These are phyloP conservation scores for Cordyceps javanica DNA, from an alignment of 2,329 filamentous ascomycete genomes.

Conservation along the genomic window DNA sequence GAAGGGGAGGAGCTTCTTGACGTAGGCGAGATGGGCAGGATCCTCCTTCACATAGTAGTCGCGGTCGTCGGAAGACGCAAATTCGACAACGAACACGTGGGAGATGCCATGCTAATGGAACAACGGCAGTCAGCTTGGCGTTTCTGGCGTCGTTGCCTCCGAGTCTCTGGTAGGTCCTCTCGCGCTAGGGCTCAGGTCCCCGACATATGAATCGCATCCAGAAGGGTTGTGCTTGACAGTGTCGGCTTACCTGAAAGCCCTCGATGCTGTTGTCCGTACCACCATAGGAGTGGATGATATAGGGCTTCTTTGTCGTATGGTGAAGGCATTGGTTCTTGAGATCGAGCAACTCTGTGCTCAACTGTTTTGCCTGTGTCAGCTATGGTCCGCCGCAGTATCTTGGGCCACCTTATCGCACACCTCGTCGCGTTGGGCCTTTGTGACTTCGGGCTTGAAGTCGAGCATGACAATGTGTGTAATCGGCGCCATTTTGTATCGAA, in stretches of 20 bases:
- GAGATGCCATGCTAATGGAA: slow-evolving; percentile 49
- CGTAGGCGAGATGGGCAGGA: slow-evolving; percentile 55
- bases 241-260: slow-evolving; percentile 45
- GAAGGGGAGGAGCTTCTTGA: slow-evolving; percentile 39
- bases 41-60: slow-evolving; percentile 63
- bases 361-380: slow-evolving; percentile 16
- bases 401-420: slow-evolving; percentile 32
- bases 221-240: too few relatives aligned
- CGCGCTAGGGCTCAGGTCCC: too few relatives aligned
- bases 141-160: too few relatives aligned
- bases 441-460: slow-evolving; percentile 49
- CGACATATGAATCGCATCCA: neutral
- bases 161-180: too few relatives aligned
- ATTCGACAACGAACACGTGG: slow-evolving; percentile 64
- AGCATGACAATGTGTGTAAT: slow-evolving; percentile 63
- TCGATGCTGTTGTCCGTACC: slow-evolving; percentile 57
- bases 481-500: slow-evolving; percentile 41
- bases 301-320: slow-evolving; percentile 50
- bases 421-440: slow-evolving; percentile 44
- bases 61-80: slow-evolving; percentile 55
- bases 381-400: neutral
- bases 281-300: slow-evolving; percentile 52
- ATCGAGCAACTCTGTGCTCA: slow-evolving; percentile 31
- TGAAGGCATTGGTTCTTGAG: slow-evolving; percentile 57
- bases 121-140: neutral